A percentile compares a stretch with the other conserved stretches of the same genome.
Conservation (phyloP, 306 rosid genomes). For the Ammopiptanthus mongolicus region DNA sequence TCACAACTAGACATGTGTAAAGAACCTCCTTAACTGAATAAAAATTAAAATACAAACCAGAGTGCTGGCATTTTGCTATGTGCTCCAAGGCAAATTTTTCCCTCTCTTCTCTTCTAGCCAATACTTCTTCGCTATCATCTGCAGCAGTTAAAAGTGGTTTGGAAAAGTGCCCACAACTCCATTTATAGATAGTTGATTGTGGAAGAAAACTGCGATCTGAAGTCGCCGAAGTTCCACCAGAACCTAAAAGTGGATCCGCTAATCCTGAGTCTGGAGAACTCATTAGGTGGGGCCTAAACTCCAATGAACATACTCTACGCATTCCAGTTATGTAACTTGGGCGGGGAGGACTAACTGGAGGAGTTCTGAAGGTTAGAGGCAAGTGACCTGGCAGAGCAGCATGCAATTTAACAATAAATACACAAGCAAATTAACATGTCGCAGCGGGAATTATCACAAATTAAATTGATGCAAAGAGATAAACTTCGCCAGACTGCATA, state of each 20-base stretch:
- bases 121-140: slow-evolving; percentile 68
- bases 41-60: slow-evolving; percentile 46
- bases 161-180: slow-evolving; percentile 98
- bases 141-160: slow-evolving; percentile 73
- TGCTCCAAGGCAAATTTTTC: slow-evolving; percentile 87
- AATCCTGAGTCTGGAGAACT: slow-evolving; percentile 85
- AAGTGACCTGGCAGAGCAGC: slow-evolving; percentile 61
- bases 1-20: neutral
- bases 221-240: slow-evolving; percentile 52
- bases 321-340: slow-evolving; percentile 76
- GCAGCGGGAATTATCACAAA: neutral
- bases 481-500: neutral
- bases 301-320: slow-evolving; percentile 91
- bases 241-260: slow-evolving; percentile 89
- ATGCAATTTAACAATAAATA: neutral
- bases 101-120: slow-evolving; percentile 83
- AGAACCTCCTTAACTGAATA: neutral
- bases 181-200: slow-evolving; percentile 81
- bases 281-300: slow-evolving; percentile 87
- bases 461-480: slow-evolving; percentile 1
- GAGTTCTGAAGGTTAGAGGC: slow-evolving; percentile 89
- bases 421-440: neutral
- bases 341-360: slow-evolving; percentile 99
- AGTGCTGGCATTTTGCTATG: slow-evolving; percentile 87
- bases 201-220: slow-evolving; percentile 89